Conservation (phyloP, 148 eudicot genomes). For the Rhododendron simsii region DNA sequence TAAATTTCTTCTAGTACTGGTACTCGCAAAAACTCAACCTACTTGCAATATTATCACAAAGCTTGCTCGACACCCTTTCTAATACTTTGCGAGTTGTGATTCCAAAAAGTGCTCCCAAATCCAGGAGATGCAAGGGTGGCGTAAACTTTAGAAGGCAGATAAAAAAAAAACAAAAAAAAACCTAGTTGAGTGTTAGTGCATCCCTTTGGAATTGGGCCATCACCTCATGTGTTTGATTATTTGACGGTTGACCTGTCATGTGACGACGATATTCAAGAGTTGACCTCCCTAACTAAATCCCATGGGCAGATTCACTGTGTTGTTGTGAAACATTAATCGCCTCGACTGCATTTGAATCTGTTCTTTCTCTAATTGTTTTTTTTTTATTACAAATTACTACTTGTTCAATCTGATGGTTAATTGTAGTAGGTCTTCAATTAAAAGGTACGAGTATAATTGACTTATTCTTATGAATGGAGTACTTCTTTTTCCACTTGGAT, state of each 20-base stretch:
- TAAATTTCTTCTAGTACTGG: neutral
- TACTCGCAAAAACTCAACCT: neutral
- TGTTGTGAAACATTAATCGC: neutral
- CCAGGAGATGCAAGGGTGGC: neutral
- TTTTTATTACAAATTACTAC: neutral
- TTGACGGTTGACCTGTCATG: neutral
- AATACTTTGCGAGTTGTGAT: neutral
- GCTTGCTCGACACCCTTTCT: neutral
- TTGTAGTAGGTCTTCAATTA: neutral
- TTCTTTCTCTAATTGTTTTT: neutral
- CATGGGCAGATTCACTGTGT: neutral
- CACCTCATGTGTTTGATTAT: neutral
- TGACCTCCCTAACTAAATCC: neutral
- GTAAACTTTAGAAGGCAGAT: neutral
- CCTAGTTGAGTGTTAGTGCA: neutral
- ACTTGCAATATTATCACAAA: neutral
- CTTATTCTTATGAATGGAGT: no score
- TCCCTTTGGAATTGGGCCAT: neutral
- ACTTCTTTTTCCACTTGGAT: neutral
- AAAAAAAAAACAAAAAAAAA: no score
- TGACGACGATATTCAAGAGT: neutral
- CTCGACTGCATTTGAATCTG: neutral
- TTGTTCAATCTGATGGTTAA: neutral
- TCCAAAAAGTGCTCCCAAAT: neutral
- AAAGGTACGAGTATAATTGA: neutral